These are phyloP conservation scores for Apiospora koreana DNA, from an alignment of 2,329 filamentous ascomycete species.

Conservation along the genomic window DNA sequence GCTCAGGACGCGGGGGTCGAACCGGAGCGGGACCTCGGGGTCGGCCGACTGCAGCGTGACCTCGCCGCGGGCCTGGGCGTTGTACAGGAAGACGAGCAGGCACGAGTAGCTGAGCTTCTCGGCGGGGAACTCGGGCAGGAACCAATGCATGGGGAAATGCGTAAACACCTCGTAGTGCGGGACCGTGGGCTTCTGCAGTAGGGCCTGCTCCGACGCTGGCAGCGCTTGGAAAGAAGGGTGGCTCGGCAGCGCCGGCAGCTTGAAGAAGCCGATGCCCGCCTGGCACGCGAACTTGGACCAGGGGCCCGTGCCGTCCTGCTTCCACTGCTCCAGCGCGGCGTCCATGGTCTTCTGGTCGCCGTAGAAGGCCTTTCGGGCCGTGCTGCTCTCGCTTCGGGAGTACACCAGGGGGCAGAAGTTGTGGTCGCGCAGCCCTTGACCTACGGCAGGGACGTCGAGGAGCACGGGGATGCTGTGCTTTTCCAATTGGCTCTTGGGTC, in stretches of 20 bases:
- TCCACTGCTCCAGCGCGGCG: conserved; percentile 49
- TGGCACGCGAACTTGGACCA: conserved; percentile 42
- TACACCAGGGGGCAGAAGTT: conserved; percentile 40
- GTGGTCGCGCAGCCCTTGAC: conserved; percentile 43
- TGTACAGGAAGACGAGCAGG: conserved; percentile 50
- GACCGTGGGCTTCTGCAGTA: conserved; percentile 49
- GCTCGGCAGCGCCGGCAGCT: conserved; percentile 39
- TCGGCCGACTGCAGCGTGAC: conserved; percentile 52
- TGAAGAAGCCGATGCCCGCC: conserved; percentile 44
- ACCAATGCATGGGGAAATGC: conserved; percentile 45
- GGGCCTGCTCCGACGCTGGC: conserved; percentile 41
- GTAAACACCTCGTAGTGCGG: conserved; percentile 58
- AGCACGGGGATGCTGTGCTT: conserved; percentile 36
- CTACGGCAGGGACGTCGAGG: conserved; percentile 37
- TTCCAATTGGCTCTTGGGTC: conserved; percentile 35
- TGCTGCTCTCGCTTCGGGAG: conserved; percentile 40
- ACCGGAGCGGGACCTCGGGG: conserved; percentile 48
- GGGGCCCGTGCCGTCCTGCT: conserved; percentile 40
- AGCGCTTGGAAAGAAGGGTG: conserved; percentile 53
- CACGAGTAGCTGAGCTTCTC: conserved; percentile 42
- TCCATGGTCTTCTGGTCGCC: conserved; percentile 41
- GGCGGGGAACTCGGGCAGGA: conserved; percentile 39
- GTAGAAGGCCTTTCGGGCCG: conserved; percentile 48
- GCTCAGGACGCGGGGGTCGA: conserved; percentile 54
- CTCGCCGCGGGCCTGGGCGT: conserved; percentile 53